Evolutionary conservation across 106 monocot genomes (phyloP).

Genomic region (Ottelia alismoides): DNA sequence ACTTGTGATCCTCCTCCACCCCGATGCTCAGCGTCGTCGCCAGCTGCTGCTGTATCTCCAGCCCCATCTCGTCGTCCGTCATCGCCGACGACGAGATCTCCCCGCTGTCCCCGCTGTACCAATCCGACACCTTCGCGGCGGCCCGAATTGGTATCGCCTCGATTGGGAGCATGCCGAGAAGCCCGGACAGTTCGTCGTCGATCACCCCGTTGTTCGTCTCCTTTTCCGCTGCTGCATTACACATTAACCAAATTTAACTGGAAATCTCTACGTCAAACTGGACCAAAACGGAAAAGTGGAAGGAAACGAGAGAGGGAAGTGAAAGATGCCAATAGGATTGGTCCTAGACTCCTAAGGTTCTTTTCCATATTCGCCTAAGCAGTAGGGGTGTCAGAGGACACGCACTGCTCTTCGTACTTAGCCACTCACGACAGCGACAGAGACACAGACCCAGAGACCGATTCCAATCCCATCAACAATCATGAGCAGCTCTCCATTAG

Average conservation of each 20-base stretch:
- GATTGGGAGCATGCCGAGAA: background rate
- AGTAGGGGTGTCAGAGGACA: too few relatives aligned
- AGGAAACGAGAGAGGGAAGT: background rate
- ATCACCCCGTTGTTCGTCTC: background rate
- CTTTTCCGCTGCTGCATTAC: too few relatives aligned
- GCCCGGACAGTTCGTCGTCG: background rate
- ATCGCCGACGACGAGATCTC: slow-evolving; percentile 19
- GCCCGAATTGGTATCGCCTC: background rate
- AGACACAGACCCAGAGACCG: too few relatives aligned
- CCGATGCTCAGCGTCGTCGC: slow-evolving; percentile 2
- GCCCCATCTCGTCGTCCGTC: slow-evolving; percentile 18
- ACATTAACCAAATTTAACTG: too few relatives aligned
- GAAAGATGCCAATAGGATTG: background rate
- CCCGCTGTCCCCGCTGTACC: background rate
- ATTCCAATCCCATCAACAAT: background rate
- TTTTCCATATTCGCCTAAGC: too few relatives aligned
- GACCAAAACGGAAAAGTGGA: too few relatives aligned
- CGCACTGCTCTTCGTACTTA: too few relatives aligned
- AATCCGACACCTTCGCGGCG: background rate
- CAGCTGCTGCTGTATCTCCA: slow-evolving; percentile 23
- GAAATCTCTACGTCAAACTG: too few relatives aligned
- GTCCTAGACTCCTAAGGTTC: background rate
- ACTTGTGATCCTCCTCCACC: slow-evolving; percentile 8
- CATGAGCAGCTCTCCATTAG: too few relatives aligned
- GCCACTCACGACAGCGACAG: too few relatives aligned